Conservation (phyloP, 23 red algal species). For the Gracilaria vermiculophylla region DNA sequence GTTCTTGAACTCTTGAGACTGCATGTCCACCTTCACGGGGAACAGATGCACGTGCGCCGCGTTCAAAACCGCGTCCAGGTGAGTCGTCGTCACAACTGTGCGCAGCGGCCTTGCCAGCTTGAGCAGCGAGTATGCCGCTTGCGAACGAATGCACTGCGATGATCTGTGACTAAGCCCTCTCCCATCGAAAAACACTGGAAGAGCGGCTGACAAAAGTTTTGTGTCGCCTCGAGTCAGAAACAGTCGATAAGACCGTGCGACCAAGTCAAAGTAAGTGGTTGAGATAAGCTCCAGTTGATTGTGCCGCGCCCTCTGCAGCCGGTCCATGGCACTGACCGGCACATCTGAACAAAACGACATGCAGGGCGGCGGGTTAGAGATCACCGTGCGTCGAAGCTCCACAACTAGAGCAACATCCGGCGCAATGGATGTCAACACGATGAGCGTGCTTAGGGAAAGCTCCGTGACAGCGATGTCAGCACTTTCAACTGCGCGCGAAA, state of each 20-base stretch:
- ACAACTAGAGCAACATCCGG: slow-evolving; percentile 7
- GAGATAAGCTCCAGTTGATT: slow-evolving; percentile 64
- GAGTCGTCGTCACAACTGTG: slow-evolving; percentile 9
- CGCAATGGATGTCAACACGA: slow-evolving; percentile 20
- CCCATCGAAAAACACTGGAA: slow-evolving; percentile 59
- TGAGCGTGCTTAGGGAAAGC: slow-evolving; percentile 5
- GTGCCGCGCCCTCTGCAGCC: slow-evolving; percentile 15
- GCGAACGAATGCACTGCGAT: slow-evolving; percentile 20
- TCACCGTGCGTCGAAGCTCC: slow-evolving; percentile 29
- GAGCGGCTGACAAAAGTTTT: slow-evolving; percentile 37
- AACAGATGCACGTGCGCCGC: slow-evolving; percentile 45
- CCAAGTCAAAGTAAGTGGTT: slow-evolving; percentile 61
- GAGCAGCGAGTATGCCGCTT: slow-evolving; percentile 58
- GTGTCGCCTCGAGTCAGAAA: slow-evolving; percentile 20
- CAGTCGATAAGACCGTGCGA: slow-evolving; percentile 42
- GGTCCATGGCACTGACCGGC: slow-evolving; percentile 8
- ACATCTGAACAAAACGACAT: slow-evolving; percentile 33
- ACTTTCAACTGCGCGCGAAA: not conserved
- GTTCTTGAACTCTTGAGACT: slow-evolving; percentile 37
- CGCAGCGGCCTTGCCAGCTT: slow-evolving; percentile 61
- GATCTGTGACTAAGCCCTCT: slow-evolving; percentile 60
- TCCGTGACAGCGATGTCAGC: slow-evolving; percentile 16
- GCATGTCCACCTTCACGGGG: slow-evolving; percentile 9
- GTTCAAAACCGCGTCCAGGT: slow-evolving; percentile 43
- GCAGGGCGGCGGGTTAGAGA: slow-evolving; percentile 47